Evolutionary conservation across 164 flowering plant species (phyloP).

Genomic region (Buxus sempervirens): DNA sequence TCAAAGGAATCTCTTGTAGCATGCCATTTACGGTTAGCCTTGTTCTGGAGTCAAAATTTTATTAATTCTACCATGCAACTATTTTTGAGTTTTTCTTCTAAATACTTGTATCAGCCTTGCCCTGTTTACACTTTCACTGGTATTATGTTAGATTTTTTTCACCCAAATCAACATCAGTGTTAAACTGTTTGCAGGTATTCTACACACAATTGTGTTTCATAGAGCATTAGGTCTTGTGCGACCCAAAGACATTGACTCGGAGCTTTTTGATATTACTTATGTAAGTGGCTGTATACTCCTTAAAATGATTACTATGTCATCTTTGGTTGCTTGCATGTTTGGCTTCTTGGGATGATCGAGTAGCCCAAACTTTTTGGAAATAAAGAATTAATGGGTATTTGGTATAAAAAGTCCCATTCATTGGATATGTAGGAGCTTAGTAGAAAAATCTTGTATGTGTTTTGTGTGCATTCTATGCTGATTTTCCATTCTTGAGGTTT

Average conservation of each 20-base stretch:
- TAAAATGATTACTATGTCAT: background rate
- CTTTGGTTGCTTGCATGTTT: background rate
- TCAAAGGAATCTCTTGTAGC: too few species aligned
- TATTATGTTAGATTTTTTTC: background rate
- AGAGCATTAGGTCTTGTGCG: conserved; percentile 93
- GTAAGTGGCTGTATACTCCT: conserved; percentile 44
- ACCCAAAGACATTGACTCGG: conserved; percentile 87
- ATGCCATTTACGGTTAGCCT: too few species aligned
- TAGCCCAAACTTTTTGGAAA: background rate
- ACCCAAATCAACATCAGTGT: background rate
- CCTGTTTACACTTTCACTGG: background rate
- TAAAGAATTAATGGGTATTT: too few species aligned
- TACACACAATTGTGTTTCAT: conserved; percentile 90
- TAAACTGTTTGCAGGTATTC: conserved; percentile 60
- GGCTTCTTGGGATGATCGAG: background rate
- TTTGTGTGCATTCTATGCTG: too few species aligned
- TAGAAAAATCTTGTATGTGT: too few species aligned
- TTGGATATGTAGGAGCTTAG: too few species aligned
- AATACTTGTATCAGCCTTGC: background rate
- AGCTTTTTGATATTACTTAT: conserved; percentile 92
- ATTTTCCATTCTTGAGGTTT: too few species aligned
- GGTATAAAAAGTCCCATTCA: too few species aligned
- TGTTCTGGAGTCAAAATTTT: too few species aligned
- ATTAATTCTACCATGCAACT: too few species aligned
- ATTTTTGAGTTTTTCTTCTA: background rate